Evolutionary conservation across 257 asterid genomes (phyloP), one percentile per base, ranked within the genome.

Genomic region (Anisodus acutangulus): DNA sequence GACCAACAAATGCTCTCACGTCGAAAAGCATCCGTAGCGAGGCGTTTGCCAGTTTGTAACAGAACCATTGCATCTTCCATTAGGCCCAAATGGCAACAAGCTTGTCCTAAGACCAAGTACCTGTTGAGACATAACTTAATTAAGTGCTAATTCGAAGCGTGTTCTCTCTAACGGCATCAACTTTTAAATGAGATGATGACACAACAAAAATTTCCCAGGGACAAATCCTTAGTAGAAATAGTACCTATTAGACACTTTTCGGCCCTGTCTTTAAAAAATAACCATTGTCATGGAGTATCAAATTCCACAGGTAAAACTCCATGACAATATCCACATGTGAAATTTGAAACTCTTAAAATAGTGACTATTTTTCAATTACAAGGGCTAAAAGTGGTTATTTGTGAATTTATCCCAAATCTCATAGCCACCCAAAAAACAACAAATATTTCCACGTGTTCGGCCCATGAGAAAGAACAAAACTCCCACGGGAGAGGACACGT

Each of bases 51-150:
- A 2, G 93, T 88, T 88, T 91, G 92, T 59, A 91, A 88, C 78
- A 91, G 88, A 81, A 87, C 91, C 87, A 89, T 87, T 3, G 93
- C 93, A 53, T 91, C 93, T 85, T 91, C 93, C 93, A 91, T 91
- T 82, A 91, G 86, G 4, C 93, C 93, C 60, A 91, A 59, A 76
- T 91, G 93, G 86, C 92, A 88, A 83, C 93, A 91, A 26, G 93
- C 92, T 86, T 89, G 93, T 31, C 93, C 93, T 26, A 91, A 53
- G 84, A 89, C 88, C 83, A 90, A 85, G 83, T 90, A 92, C 89
- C 97, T 93, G 91, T 80, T 58, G 8, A 15, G 26, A 68, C 68
- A 49, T 49, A 0, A 74, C 12, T 11, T 11, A 49, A 22, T 49
- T 11, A 3, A 22, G 62, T 19, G 4, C 45, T 31, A 22, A 74